phyloP scores from a whole-genome alignment of 768 basidiomycete genomes.

The Russula abietina region DNA sequence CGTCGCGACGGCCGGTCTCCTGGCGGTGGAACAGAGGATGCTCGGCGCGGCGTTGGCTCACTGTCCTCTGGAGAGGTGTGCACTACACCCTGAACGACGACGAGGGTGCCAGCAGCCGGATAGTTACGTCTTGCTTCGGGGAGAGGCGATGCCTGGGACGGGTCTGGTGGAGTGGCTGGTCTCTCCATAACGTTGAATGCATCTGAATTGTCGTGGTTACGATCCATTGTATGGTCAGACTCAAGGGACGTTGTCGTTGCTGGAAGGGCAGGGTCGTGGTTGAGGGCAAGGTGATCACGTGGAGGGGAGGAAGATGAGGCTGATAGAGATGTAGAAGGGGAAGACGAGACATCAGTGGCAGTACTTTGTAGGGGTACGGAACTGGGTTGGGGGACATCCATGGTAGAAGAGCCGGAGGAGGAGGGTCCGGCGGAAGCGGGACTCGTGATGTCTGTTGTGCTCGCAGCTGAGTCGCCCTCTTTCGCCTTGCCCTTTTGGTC shows the following conservation, averaged over 20 bases:
- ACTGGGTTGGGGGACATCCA: not conserved
- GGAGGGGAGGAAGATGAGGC: constrained; percentile 1
- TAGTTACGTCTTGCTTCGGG: constrained; percentile 40
- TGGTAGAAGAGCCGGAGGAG: constrained; percentile 9
- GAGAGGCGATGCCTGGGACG: constrained; percentile 28
- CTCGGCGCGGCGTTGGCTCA: constrained; percentile 6
- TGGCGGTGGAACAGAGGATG: constrained; percentile 13
- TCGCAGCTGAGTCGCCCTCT: not conserved
- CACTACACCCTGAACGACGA: constrained; percentile 79
- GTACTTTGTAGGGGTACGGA: constrained; percentile 1
- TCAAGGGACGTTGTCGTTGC: not conserved
- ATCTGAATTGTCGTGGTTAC: constrained; percentile 1
- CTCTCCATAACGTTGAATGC: constrained; percentile 20
- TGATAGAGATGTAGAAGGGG: not conserved
- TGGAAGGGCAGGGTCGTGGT: constrained; percentile 18
- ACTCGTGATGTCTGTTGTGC: not conserved
- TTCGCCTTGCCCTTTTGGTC: constrained; percentile 14
- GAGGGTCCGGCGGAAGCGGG: constrained; percentile 5
- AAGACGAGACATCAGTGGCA: constrained; percentile 6
- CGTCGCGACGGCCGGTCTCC: constrained; percentile 12
- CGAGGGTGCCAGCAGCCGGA: constrained; percentile 70
- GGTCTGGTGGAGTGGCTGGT: constrained; percentile 15
- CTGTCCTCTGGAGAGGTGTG: constrained; percentile 46
- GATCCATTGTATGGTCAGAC: not conserved
- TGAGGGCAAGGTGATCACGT: constrained; percentile 21